Conservation (phyloP, 768 basidiomycete genomes). For the Cyclocybe cylindracea region DNA sequence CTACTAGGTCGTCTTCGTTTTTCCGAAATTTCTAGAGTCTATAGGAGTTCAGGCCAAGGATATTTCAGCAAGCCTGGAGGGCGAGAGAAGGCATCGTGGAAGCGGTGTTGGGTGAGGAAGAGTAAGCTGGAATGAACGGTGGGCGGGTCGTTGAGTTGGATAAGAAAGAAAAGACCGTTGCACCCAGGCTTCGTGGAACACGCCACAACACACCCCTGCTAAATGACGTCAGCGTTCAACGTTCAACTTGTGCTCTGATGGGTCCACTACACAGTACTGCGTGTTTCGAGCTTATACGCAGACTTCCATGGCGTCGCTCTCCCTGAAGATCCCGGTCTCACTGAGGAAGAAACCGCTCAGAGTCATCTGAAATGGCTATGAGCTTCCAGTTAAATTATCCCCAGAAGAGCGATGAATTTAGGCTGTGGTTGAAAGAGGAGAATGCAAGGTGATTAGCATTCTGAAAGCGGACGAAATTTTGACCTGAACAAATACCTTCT, state of each 20-base stretch:
- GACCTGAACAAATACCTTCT: slow-evolving; percentile 1
- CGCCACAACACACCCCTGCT: too few species aligned
- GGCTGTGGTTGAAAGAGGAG: slow-evolving; percentile 80
- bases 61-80: slow-evolving; percentile 44
- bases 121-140: not conserved
- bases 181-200: too few species aligned
- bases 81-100: slow-evolving; percentile 51
- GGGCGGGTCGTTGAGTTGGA: too few species aligned
- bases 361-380: slow-evolving; percentile 43
- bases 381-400: slow-evolving; percentile 86
- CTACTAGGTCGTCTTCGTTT: too few species aligned
- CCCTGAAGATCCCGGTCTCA: slow-evolving; percentile 23
- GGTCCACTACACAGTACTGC: too few species aligned
- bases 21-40: slow-evolving; percentile 7
- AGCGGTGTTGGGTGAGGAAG: slow-evolving; percentile 11
- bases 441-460: slow-evolving; percentile 35
- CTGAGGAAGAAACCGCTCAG: slow-evolving; percentile 35
- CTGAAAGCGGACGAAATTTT: not conserved
- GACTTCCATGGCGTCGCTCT: too few species aligned
- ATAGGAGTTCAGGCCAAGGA: slow-evolving; percentile 31
- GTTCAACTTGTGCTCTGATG: too few species aligned
- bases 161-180: too few species aligned
- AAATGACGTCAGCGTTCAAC: too few species aligned
- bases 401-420: slow-evolving; percentile 84
- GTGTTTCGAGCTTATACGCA: too few species aligned